phyloP scores from a whole-genome alignment of 1,284 basidiomycete species.

The Ganoderma multipileum region DNA sequence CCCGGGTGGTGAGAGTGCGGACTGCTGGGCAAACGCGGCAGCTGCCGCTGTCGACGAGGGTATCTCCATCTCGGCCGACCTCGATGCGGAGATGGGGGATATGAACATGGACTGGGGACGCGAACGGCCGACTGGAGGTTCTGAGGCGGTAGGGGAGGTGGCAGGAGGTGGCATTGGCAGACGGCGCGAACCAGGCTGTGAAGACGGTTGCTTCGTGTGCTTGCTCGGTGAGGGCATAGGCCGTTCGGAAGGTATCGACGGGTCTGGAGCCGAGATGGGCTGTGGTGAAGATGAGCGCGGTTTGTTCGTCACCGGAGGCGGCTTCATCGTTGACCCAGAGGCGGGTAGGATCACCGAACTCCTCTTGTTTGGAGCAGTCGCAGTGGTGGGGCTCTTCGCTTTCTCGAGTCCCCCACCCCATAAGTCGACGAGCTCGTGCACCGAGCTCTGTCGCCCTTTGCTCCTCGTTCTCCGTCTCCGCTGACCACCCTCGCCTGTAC shows the following conservation, averaged over 20 bases:
- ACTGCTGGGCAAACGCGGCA: conserved; percentile 48
- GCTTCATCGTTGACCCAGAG: conserved; percentile 30
- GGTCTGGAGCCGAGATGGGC: conserved; percentile 31
- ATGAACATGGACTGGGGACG: conserved; percentile 81
- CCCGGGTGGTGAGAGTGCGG: conserved; percentile 33
- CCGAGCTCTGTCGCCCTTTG: conserved; percentile 74
- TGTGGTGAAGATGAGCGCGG: conserved; percentile 41
- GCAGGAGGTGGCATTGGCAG: conserved; percentile 19
- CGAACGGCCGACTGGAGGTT: conserved; percentile 37
- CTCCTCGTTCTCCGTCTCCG: conserved; percentile 33
- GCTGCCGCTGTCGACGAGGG: conserved; percentile 40
- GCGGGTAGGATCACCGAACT: conserved; percentile 38
- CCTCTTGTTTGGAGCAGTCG: conserved; percentile 34
- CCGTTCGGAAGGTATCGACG: conserved; percentile 22
- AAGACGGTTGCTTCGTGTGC: conserved; percentile 30
- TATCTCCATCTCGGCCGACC: conserved; percentile 42
- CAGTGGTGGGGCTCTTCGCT: conserved; percentile 31
- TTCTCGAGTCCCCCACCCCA: conserved; percentile 63
- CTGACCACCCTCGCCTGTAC: conserved; percentile 27
- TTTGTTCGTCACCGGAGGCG: conserved; percentile 27
- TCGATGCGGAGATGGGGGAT: conserved; percentile 54
- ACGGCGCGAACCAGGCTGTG: conserved; percentile 15
- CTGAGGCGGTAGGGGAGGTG: conserved; percentile 21
- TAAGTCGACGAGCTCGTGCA: conserved; percentile 79
- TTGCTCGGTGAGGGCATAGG: conserved; percentile 34